These are phyloP conservation scores for Globisporangium takayamanum DNA, from an alignment of 352 stramenopile species.

Conservation along the genomic window DNA sequence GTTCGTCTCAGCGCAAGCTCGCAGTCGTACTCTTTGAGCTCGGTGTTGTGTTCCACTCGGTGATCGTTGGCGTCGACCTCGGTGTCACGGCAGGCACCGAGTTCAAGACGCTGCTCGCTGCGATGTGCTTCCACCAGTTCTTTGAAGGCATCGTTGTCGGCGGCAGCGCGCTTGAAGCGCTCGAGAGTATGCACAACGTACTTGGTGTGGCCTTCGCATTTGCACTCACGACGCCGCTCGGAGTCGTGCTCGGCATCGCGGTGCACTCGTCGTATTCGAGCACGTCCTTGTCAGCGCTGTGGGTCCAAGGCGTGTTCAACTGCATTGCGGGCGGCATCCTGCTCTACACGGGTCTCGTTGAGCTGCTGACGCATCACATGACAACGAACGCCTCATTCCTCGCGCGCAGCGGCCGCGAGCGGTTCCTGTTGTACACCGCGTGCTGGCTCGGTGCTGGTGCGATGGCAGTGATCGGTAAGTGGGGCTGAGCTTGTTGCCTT, in stretches of 20 bases:
- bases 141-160: conserved; percentile 65
- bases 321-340: conserved; percentile 61
- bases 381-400: conserved; percentile 60
- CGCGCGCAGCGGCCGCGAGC: conserved; percentile 20
- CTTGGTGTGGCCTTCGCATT: conserved; percentile 47
- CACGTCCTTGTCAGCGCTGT: conserved; percentile 38
- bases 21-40: conserved; percentile 45
- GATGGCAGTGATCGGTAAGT: conserved; percentile 70
- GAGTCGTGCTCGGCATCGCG: conserved; percentile 49
- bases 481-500: conserved; percentile 24
- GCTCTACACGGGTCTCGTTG: conserved; percentile 42
- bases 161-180: conserved; percentile 28
- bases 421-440: conserved; percentile 35
- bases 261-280: conserved; percentile 45
- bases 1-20: conserved; percentile 22
- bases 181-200: conserved; percentile 32
- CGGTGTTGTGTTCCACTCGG: conserved; percentile 55
- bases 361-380: conserved; percentile 60
- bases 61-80: conserved; percentile 63
- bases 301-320: conserved; percentile 57
- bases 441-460: conserved; percentile 45
- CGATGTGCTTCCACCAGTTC: conserved; percentile 74
- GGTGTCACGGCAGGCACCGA: conserved; percentile 36
- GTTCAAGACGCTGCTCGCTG: conserved; percentile 56
- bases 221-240: conserved; percentile 45